Evolutionary conservation across 768 basidiomycete species (phyloP).

Genomic region (Cyclocybe aegerita): DNA sequence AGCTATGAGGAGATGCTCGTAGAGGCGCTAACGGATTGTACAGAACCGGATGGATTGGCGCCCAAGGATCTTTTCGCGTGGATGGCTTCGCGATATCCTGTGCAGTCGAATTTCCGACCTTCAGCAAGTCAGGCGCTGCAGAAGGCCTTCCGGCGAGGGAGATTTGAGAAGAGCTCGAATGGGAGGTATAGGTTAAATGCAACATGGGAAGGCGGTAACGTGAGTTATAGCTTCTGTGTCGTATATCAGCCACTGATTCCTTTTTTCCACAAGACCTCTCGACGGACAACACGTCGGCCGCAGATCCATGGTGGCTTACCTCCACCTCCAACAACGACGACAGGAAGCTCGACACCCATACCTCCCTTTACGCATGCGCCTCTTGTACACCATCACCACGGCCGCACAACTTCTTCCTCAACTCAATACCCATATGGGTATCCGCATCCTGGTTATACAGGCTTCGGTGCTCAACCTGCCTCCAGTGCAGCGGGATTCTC

Average conservation of each 20-base stretch:
- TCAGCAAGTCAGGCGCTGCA: constrained; percentile 88
- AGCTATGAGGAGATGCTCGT: constrained; percentile 94
- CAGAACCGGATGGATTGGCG: constrained; percentile 72
- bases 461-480: constrained; percentile 22
- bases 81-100: constrained; percentile 81
- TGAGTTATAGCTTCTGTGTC: constrained; percentile 35
- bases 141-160: constrained; percentile 80
- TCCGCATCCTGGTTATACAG: constrained; percentile 14
- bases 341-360: constrained; percentile 28
- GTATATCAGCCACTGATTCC: constrained; percentile 1
- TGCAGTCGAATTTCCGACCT: constrained; percentile 87
- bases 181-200: constrained; percentile 78
- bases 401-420: constrained; percentile 17
- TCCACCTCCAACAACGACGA: constrained; percentile 6
- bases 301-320: constrained; percentile 47
- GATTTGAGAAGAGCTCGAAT: constrained; percentile 71
- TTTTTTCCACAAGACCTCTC: constrained; percentile 54
- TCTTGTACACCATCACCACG: constrained; percentile 34
- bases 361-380: constrained; percentile 67
- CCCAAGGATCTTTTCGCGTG: constrained; percentile 83
- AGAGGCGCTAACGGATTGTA: constrained; percentile 66
- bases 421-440: constrained; percentile 32
- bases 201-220: constrained; percentile 79
- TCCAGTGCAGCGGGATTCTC: constrained; percentile 6
- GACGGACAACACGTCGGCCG: constrained; percentile 77